Conservation (phyloP, 1,284 basidiomycete species). For the Amylostereum areolatum region DNA sequence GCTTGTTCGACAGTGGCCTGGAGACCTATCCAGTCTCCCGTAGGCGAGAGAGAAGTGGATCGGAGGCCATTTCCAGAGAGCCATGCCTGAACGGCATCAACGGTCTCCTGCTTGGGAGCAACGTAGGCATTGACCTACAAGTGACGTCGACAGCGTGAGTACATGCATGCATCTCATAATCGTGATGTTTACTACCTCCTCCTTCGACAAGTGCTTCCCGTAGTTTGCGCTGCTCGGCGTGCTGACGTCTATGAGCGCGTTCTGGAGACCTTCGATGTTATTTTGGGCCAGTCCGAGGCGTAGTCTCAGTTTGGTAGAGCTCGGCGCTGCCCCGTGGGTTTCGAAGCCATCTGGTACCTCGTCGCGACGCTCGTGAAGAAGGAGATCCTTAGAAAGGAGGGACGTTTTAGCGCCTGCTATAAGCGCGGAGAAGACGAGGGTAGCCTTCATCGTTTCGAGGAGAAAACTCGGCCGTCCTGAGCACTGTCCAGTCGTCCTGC, state of each 20-base stretch:
- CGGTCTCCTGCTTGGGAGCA: constrained; percentile 22
- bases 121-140: constrained; percentile 29
- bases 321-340: constrained; percentile 13
- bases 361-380: constrained; percentile 17
- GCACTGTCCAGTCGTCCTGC: too few relatives aligned
- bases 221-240: constrained; percentile 20
- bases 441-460: too few relatives aligned
- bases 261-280: constrained; percentile 17
- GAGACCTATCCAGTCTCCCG: constrained; percentile 19
- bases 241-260: constrained; percentile 20
- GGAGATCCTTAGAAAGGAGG: too few relatives aligned
- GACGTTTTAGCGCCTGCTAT: too few relatives aligned
- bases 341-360: constrained; percentile 16
- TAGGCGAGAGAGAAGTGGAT: constrained; percentile 15
- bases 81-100: constrained; percentile 24
- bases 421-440: too few relatives aligned
- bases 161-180: too few relatives aligned
- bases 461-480: too few relatives aligned
- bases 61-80: constrained; percentile 21
- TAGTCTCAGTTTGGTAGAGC: constrained; percentile 15
- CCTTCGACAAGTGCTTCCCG: constrained; percentile 21
- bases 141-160: background rate
- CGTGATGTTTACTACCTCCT: constrained; percentile 14
- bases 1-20: constrained; percentile 22
- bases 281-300: constrained; percentile 19